Evolutionary conservation across 2,329 filamentous ascomycete genomes (phyloP), one percentile per base, ranked within the genome.

Genomic region (Fusarium multiceps): DNA sequence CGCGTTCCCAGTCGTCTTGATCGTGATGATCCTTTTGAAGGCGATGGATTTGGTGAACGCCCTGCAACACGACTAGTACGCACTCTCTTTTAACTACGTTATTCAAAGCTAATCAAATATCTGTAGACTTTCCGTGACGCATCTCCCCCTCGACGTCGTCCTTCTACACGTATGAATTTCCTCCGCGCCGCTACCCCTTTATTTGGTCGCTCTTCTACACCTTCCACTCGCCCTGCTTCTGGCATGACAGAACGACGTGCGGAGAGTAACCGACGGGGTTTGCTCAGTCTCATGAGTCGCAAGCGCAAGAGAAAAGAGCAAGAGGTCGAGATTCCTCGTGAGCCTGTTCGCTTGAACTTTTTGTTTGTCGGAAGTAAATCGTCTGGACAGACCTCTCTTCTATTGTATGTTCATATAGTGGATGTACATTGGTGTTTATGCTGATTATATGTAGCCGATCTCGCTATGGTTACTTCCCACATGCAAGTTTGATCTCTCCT

Each of bases 401-500:
- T 82, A 20, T 81, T 80, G 80, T 81, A 45, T 55, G 78, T 71
- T n/a, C 3, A 11, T 4, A 0, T 11, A 7, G 1, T 4, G 12
- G 4, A 7, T 41, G 1, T 7, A 6, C 14, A n/a, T n/a, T 30
- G 0, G 2, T 1, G 4, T 3, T 8, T 16, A 0, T 56, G 11
- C 60, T 69, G 23, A 69, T 8, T 28, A 11, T 40, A 7, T 11
- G n/a, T n/a, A 81, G 80, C 56, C 80, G 79, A 32, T 72, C 78
- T 51, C 76, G 78, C 11, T 81, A 79, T 64, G 79, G 78, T 8
- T 78, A 78, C 41, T 82, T 80, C 54, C 78, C 80, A 25, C 77
- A 82, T 61, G 80, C 78, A 68, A 73, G 79, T 67, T 4, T 6
- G 6, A 6, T 7, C 6, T 37, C 1, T 2, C 27, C 3, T 14